Conservation (phyloP, 176 grass and related monocot genomes). For the Hsuehochloa calcarea region DNA sequence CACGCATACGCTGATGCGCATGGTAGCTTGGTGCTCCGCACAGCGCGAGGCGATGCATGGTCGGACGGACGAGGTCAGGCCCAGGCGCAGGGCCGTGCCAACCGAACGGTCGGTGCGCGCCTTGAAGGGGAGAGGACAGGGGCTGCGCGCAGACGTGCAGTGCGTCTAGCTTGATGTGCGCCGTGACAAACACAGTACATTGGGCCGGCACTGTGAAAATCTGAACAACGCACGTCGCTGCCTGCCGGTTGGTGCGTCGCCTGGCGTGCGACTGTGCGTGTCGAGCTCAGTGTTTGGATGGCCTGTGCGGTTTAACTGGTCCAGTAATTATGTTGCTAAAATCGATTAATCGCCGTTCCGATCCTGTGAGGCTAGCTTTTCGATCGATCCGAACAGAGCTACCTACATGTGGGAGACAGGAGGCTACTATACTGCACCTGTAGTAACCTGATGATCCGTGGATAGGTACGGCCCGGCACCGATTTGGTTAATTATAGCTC, state of each 20-base stretch:
- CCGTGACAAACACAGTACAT: background rate
- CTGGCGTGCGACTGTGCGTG: background rate
- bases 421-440: background rate
- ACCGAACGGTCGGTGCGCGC: background rate
- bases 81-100: background rate
- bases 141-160: background rate
- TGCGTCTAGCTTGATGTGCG: background rate
- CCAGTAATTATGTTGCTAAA: background rate
- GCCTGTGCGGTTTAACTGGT: background rate
- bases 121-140: slow-evolving; percentile 19
- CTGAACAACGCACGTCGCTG: background rate
- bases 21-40: no score
- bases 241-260: background rate
- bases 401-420: slow-evolving; percentile 13
- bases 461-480: background rate
- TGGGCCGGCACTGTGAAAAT: background rate
- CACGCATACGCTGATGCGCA: background rate
- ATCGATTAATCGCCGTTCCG: background rate
- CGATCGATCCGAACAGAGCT: background rate
- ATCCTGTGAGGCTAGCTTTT: background rate
- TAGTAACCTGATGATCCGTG: no score
- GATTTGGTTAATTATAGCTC: background rate
- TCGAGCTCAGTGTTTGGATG: background rate
- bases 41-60: no score
- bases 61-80: no score